Conservation (phyloP, 1,284 basidiomycete genomes). For the Marasmius sp. region DNA sequence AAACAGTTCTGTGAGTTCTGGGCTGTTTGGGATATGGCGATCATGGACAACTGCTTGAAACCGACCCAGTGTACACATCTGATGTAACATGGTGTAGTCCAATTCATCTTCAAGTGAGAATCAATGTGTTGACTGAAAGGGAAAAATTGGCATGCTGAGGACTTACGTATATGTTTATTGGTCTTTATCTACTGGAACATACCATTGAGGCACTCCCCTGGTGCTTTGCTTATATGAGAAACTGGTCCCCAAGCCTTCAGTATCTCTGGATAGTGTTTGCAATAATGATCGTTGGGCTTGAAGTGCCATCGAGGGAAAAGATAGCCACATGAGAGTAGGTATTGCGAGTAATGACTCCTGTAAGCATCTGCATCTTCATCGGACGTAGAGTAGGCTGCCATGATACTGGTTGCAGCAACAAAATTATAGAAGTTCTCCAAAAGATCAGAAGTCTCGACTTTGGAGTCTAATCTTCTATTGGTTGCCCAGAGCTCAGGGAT, state of each 20-base stretch:
- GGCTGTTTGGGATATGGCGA: background rate
- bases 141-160: conserved; percentile 2
- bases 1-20: background rate
- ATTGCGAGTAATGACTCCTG: conserved; percentile 23
- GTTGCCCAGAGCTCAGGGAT: conserved; percentile 26
- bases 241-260: conserved; percentile 34
- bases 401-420: conserved; percentile 27
- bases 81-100: conserved; percentile 25
- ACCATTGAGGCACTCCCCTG: conserved; percentile 32
- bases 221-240: conserved; percentile 26
- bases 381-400: conserved; percentile 25
- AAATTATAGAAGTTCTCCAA: conserved; percentile 29
- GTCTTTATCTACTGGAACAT: conserved; percentile 29
- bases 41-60: background rate
- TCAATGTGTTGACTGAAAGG: conserved; percentile 1
- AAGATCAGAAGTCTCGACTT: conserved; percentile 11
- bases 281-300: conserved; percentile 36
- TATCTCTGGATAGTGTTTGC: conserved; percentile 29
- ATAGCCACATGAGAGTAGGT: conserved; percentile 20
- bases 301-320: conserved; percentile 25
- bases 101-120: conserved; percentile 14
- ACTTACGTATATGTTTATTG: conserved; percentile 26
- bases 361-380: conserved; percentile 26
- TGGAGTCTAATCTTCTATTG: background rate
- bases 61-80: conserved; percentile 13